phyloP scores from a whole-genome alignment of 116 monocot species.

The Iris pallida region DNA sequence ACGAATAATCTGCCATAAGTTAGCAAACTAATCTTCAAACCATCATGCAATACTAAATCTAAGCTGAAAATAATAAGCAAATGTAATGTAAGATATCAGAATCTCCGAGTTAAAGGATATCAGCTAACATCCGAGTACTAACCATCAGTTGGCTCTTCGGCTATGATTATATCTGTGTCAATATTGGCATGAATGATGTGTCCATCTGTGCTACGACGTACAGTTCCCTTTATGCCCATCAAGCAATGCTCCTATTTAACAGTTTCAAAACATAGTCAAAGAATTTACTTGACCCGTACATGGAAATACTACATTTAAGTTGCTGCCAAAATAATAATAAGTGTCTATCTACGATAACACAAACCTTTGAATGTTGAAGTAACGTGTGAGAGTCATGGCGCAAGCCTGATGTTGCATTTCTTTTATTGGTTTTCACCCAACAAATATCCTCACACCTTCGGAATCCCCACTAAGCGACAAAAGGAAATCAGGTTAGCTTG shows the following conservation, averaged over 20 bases:
- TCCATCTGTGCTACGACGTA: slow-evolving; percentile 94
- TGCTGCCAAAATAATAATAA: slow-evolving; percentile 10
- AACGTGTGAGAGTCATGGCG: slow-evolving; percentile 89
- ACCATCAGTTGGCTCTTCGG: slow-evolving; percentile 97
- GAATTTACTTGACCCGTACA: background rate
- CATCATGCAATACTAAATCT: background rate
- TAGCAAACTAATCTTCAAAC: background rate
- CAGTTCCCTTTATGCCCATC: slow-evolving; percentile 98
- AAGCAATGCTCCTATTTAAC: slow-evolving; percentile 75
- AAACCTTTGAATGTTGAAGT: slow-evolving; percentile 87
- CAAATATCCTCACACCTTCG: slow-evolving; percentile 95
- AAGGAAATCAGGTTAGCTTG: background rate
- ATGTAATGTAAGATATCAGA: background rate
- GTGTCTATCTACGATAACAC: background rate
- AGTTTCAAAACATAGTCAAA: background rate
- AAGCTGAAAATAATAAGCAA: background rate
- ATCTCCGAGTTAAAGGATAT: background rate
- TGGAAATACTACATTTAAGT: background rate
- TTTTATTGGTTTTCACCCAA: slow-evolving; percentile 97
- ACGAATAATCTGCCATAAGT: too few species aligned
- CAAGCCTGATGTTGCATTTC: slow-evolving; percentile 65
- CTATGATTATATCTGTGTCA: slow-evolving; percentile 97
- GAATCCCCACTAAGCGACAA: slow-evolving; percentile 75
- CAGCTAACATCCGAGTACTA: slow-evolving; percentile 18
- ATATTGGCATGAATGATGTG: slow-evolving; percentile 99